These are phyloP conservation scores for Fusarium avenaceum DNA, from an alignment of 2,329 filamentous ascomycete species.

Conservation along the genomic window DNA sequence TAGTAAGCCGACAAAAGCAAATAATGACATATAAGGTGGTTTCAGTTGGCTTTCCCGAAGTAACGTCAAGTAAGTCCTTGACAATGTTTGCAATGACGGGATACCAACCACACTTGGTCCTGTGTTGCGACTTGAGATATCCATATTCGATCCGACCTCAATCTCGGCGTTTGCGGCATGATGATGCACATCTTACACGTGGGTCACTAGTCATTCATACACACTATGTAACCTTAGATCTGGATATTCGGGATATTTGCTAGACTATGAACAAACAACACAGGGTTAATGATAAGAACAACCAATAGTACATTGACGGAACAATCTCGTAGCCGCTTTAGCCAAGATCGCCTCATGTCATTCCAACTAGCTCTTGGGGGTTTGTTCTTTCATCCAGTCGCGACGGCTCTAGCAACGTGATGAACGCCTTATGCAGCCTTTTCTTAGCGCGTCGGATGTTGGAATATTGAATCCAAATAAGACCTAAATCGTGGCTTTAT, in stretches of 20 bases:
- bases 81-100: not conserved
- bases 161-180: not conserved
- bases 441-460: conserved; percentile 34
- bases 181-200: conserved; percentile 3
- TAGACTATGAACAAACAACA: not conserved
- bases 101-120: not conserved
- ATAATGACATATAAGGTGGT: conserved; percentile 6
- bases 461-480: not conserved
- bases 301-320: conserved; percentile 22
- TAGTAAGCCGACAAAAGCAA: conserved; percentile 8
- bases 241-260: conserved; percentile 18
- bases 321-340: conserved; percentile 3
- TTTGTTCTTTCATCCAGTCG: not conserved
- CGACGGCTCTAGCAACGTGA: conserved; percentile 9
- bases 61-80: not conserved
- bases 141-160: not conserved
- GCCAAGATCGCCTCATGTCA: conserved; percentile 20
- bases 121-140: not conserved
- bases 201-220: conserved; percentile 12
- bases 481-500: conserved; percentile 35
- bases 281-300: not conserved
- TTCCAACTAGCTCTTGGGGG: conserved; percentile 7
- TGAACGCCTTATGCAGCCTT: conserved; percentile 24
- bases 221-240: conserved; percentile 32
- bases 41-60: conserved; percentile 5